Evolutionary conservation across 108 stramenopile species (phyloP).

Genomic region (Hondaea fermentalgiana): DNA sequence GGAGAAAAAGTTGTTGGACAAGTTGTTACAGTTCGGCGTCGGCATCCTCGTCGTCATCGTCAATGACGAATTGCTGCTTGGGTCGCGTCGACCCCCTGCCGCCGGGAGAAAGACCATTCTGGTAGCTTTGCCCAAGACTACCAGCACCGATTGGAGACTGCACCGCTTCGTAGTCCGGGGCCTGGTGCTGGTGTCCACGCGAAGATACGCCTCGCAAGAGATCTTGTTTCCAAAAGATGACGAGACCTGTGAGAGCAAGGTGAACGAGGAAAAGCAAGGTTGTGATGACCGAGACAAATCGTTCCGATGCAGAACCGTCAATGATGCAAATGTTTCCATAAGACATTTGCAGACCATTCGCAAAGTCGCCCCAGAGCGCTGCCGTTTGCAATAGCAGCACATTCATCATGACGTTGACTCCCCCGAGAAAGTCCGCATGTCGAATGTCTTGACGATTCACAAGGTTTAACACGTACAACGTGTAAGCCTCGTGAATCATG

Average conservation of each 20-base stretch:
- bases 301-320: background rate
- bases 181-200: background rate
- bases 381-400: background rate
- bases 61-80: background rate
- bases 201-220: background rate
- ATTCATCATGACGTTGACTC: background rate
- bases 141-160: background rate
- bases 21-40: background rate
- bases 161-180: background rate
- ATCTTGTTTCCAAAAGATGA: background rate
- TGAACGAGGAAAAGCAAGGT: background rate
- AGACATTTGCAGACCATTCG: background rate
- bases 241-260: background rate
- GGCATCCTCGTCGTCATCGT: background rate
- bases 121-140: background rate
- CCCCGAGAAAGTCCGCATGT: background rate
- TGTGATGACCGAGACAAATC: background rate
- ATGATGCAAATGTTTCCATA: background rate
- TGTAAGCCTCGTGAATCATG: background rate
- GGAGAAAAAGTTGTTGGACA: too few relatives aligned
- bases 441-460: background rate
- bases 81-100: background rate
- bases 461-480: background rate
- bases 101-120: background rate
- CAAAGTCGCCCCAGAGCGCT: conserved; percentile 8